These are phyloP conservation scores for Epichloe sibirici DNA, from an alignment of 2,329 filamentous ascomycete species.

Conservation along the genomic window DNA sequence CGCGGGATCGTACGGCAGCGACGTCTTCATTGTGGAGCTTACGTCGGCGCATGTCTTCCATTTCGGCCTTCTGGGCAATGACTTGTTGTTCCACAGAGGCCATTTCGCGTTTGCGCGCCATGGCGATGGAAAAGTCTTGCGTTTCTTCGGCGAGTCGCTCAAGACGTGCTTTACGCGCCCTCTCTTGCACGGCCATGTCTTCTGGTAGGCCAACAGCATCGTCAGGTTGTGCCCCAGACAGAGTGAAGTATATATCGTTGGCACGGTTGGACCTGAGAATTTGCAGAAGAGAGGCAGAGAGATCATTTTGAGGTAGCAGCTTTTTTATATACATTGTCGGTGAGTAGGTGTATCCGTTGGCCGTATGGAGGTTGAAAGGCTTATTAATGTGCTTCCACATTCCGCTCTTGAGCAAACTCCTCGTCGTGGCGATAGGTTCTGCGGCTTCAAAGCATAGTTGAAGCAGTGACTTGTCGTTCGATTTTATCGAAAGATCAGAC, in stretches of 20 bases:
- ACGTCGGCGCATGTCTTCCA: slow-evolving; percentile 38
- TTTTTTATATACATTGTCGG: slow-evolving; percentile 51
- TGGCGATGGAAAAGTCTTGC: slow-evolving; percentile 35
- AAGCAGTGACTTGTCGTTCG: slow-evolving; percentile 45
- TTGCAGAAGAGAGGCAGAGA: slow-evolving; percentile 29
- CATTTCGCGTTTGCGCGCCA: slow-evolving; percentile 38
- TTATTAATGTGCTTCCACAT: slow-evolving; percentile 55
- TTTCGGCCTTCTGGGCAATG: slow-evolving; percentile 32
- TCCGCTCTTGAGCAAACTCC: slow-evolving; percentile 47
- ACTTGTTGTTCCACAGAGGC: slow-evolving; percentile 40
- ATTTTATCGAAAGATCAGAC: slow-evolving; percentile 43
- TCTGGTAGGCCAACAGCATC: slow-evolving; percentile 40
- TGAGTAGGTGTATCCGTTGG: slow-evolving; percentile 46
- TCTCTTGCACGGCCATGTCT: slow-evolving; percentile 36
- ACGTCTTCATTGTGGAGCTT: slow-evolving; percentile 35
- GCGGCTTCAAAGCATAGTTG: slow-evolving; percentile 46
- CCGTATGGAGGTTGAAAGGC: slow-evolving; percentile 41
- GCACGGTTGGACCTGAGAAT: slow-evolving; percentile 41
- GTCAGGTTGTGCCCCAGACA: slow-evolving; percentile 39
- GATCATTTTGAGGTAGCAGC: slow-evolving; percentile 28
- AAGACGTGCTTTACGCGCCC: slow-evolving; percentile 34
- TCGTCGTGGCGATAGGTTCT: slow-evolving; percentile 42
- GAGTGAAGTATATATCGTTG: slow-evolving; percentile 41
- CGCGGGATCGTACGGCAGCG: slow-evolving; percentile 28
- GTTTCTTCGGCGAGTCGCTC: slow-evolving; percentile 32